Conservation (phyloP, 108 stramenopile genomes). For the Skeletonema costatum region DNA sequence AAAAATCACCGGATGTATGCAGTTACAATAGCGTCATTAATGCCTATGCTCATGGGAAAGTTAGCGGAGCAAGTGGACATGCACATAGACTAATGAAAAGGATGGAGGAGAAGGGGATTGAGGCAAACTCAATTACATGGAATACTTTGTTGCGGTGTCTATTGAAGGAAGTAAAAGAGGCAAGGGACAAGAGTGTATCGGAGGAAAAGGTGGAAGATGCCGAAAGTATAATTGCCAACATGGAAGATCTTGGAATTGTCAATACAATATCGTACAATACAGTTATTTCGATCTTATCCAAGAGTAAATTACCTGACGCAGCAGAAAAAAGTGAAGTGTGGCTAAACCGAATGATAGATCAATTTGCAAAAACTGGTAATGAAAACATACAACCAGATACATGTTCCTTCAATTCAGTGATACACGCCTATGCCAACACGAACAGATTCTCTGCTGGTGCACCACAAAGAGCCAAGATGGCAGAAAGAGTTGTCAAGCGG, state of each 20-base stretch:
- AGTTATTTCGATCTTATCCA: constrained; percentile 61
- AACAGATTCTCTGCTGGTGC: constrained; percentile 21
- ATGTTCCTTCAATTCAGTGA: constrained; percentile 68
- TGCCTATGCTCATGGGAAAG: constrained; percentile 43
- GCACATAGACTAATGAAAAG: constrained; percentile 23
- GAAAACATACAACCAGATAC: constrained; percentile 58
- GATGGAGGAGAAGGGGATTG: constrained; percentile 33
- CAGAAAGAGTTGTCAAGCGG: constrained; percentile 58
- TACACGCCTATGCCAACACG: constrained; percentile 55
- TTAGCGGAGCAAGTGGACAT: constrained; percentile 11
- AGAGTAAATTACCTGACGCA: constrained; percentile 34
- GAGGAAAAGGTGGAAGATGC: constrained; percentile 28
- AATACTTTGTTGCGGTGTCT: constrained; percentile 34
- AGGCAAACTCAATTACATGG: constrained; percentile 29
- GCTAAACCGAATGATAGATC: constrained; percentile 54
- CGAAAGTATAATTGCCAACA: constrained; percentile 20
- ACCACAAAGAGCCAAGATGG: constrained; percentile 33
- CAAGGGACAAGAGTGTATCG: not conserved
- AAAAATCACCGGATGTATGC: constrained; percentile 50
- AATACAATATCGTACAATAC: constrained; percentile 61
- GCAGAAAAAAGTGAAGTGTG: constrained; percentile 53
- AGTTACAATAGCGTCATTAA: constrained; percentile 48
- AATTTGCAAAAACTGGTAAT: constrained; percentile 10
- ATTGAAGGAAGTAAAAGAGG: constrained; percentile 27
- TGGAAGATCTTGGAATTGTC: constrained; percentile 27